phyloP scores from a whole-genome alignment of 139 green algal genomes.

The Spirogloea muscicola region DNA sequence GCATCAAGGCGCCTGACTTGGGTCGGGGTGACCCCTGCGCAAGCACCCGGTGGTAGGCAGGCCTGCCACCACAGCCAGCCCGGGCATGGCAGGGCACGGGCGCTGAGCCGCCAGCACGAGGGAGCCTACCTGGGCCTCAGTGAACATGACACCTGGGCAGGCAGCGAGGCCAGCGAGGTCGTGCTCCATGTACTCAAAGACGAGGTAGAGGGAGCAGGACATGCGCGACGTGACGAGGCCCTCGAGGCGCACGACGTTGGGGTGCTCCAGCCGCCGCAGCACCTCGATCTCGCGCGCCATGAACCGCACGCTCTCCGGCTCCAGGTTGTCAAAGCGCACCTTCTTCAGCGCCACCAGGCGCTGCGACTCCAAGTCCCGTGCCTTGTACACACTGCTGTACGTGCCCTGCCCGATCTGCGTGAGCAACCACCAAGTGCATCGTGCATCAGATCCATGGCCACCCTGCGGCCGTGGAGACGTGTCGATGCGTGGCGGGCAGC shows the following conservation, averaged over 20 bases:
- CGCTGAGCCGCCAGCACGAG: no score
- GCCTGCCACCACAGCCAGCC: no score
- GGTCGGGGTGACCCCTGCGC: no score
- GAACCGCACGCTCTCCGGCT: conserved; percentile 52
- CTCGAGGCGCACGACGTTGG: conserved; percentile 81
- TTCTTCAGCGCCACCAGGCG: conserved; percentile 52
- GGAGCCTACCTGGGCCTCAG: conserved; percentile 36
- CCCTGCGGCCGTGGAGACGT: no score
- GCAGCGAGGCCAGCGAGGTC: conserved; percentile 67
- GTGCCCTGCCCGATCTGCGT: conserved; percentile 52
- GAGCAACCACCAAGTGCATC: no score
- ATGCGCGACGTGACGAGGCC: conserved; percentile 49
- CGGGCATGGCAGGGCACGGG: no score
- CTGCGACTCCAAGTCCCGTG: conserved; percentile 38
- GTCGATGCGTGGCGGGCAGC: no score
- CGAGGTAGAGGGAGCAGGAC: conserved; percentile 84
- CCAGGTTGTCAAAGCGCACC: conserved; percentile 54
- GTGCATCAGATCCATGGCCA: no score
- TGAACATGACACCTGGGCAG: conserved; percentile 41
- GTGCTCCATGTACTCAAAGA: conserved; percentile 97
- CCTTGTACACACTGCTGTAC: conserved; percentile 58
- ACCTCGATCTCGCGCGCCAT: conserved; percentile 56
- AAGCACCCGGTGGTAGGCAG: no score
- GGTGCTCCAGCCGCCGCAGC: conserved; percentile 86
- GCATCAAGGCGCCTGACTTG: no score